Evolutionary conservation across 192 early-diverging fungal genomes (phyloP).

Genomic region (Umbelopsis vinacea): DNA sequence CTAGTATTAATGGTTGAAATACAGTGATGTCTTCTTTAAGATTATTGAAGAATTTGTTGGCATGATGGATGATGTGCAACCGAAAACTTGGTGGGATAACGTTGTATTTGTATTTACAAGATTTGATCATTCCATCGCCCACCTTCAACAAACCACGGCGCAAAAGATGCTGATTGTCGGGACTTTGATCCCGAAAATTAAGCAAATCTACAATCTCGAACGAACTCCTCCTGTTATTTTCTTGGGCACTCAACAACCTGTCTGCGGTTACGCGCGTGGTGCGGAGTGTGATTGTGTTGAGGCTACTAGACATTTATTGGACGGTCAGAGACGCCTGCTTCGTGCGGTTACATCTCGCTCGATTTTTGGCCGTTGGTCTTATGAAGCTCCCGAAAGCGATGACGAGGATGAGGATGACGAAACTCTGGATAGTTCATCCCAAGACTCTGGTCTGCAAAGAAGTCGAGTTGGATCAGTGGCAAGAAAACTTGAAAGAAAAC

Average conservation of each 20-base stretch:
- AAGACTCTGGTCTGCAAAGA: neutral
- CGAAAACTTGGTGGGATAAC: slow-evolving; percentile 28
- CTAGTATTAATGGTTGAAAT: neutral
- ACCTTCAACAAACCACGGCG: neutral
- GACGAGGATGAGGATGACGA: slow-evolving; percentile 12
- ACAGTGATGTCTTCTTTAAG: slow-evolving; percentile 21
- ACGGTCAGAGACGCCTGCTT: slow-evolving; percentile 1
- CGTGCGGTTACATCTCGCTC: neutral
- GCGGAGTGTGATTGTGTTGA: slow-evolving; percentile 6
- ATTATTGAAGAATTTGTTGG: slow-evolving; percentile 25
- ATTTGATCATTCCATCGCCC: slow-evolving; percentile 10
- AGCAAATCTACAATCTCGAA: slow-evolving; percentile 8
- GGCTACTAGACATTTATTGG: slow-evolving; percentile 8
- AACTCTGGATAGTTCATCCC: neutral
- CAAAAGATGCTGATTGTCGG: slow-evolving; percentile 17
- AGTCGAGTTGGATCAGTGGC: neutral
- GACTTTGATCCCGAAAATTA: slow-evolving; percentile 3
- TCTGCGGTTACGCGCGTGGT: slow-evolving; percentile 4
- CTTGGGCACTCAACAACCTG: slow-evolving; percentile 18
- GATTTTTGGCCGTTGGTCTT: neutral
- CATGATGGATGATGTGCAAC: slow-evolving; percentile 30
- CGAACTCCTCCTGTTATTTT: slow-evolving; percentile 6
- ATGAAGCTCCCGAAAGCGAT: neutral
- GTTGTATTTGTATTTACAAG: slow-evolving; percentile 32
- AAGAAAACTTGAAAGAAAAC: neutral